Evolutionary conservation across 2,329 filamentous ascomycete species (phyloP), one percentile per base, ranked within the genome.

Genomic region (Zymoseptoria ardabiliae): DNA sequence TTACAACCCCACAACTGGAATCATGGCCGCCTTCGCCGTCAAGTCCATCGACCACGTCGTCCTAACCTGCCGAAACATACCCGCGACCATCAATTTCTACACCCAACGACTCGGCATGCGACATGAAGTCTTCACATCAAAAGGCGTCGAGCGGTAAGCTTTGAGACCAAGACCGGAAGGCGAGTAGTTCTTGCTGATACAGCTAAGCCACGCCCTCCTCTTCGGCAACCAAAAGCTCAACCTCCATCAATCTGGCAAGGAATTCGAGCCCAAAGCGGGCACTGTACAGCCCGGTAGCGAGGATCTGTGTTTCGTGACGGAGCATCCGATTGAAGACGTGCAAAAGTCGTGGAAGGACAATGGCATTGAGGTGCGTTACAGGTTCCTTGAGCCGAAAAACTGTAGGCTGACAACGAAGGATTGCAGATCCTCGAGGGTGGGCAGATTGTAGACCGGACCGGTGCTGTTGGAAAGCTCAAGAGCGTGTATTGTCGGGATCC

Each of bases 201-300:
- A 8, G 7, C 6, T 66, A 22, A 78, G 83, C 11, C 77, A 82
- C 59, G 82, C 82, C 0, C 75, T 86, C 17, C 71, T 76, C 4
- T 86, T 86, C 64, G 84, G 83, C 35, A 67, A 63, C 0, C 82
- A 84, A 61, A 86, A 86, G 70, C 82, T 86, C 59, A 86, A 86
- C 61, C 76, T 87, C 2, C 84, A 86, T 66, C 75, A 61, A 35
- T 61, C 58, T 19, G 83, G 82, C 6, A 77, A 76, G 13, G 83
- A 86, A 60, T 85, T 85, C 63, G 81, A 84, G 60, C 83, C 84
- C 2, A 85, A 85, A 66, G 84, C 83, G 0, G 67, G 68, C 3
- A 75, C 71, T 10, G 82, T 82, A 0, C 73, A 80, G 56, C 80
- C 81, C 0, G 84, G 84, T 0, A 83, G 80, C 10, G 82, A 79